These are phyloP conservation scores for Neofusicoccum sp. DNA, from an alignment of 2,329 filamentous ascomycete genomes.

Conservation along the genomic window DNA sequence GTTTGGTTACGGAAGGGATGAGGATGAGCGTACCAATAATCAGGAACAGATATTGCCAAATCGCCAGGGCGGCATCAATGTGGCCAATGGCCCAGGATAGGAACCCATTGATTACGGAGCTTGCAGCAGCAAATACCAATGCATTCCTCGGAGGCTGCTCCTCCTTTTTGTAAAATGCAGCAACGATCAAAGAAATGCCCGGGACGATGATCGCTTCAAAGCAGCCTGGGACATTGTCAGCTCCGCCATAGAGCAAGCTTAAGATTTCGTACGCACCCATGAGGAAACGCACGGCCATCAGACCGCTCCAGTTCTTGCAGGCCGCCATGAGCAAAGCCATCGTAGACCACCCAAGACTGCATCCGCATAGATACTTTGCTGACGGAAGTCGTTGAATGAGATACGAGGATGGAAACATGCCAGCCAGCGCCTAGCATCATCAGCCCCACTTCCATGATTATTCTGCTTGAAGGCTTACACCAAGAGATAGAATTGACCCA, in stretches of 20 bases:
- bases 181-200: constrained; percentile 39
- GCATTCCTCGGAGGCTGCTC: constrained; percentile 40
- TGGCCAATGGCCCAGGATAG: constrained; percentile 30
- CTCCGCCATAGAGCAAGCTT: background rate
- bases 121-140: constrained; percentile 41
- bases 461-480: background rate
- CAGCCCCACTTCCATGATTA: background rate
- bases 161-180: constrained; percentile 43
- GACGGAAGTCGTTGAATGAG: constrained; percentile 20
- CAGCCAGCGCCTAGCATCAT: background rate
- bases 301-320: constrained; percentile 16
- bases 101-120: constrained; percentile 32
- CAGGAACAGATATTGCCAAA: constrained; percentile 24
- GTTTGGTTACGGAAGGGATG: too few species aligned
- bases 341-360: constrained; percentile 15
- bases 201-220: constrained; percentile 41
- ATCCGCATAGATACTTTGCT: constrained; percentile 16
- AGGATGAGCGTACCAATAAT: constrained; percentile 4
- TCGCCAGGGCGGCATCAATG: constrained; percentile 25
- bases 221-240: constrained; percentile 19
- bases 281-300: constrained; percentile 35
- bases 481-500: constrained; percentile 58
- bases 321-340: constrained; percentile 29
- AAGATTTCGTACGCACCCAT: background rate
- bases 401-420: constrained; percentile 20